Evolutionary conservation across 805 yeast species (phyloP).

Genomic region (Wickerhamomyces pijperi): DNA sequence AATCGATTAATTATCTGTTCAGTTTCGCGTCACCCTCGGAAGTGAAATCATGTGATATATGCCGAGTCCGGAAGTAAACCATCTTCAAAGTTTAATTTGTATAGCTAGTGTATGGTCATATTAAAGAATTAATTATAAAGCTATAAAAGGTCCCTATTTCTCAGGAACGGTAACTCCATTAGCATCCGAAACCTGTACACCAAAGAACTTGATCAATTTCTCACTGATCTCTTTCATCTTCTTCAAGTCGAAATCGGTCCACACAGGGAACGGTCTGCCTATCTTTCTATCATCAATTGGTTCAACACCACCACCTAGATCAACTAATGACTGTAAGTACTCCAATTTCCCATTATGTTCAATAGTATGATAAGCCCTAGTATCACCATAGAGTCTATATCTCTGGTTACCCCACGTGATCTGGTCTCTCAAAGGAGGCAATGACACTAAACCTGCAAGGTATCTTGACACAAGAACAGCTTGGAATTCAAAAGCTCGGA

Average conservation of each 20-base stretch:
- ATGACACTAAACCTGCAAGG: constrained; percentile 19
- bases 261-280: constrained; percentile 17
- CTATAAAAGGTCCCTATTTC: too few species aligned
- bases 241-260: constrained; percentile 19
- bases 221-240: constrained; percentile 7
- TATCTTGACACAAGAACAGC: constrained; percentile 25
- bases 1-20: too few species aligned
- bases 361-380: constrained; percentile 23
- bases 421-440: constrained; percentile 23
- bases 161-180: not conserved
- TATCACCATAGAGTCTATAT: constrained; percentile 18
- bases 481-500: constrained; percentile 31
- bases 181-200: not conserved
- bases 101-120: too few species aligned
- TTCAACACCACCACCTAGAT: constrained; percentile 18
- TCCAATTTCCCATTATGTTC: constrained; percentile 22
- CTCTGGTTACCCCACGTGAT: constrained; percentile 21
- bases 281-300: constrained; percentile 5
- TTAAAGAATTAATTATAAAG: too few species aligned
- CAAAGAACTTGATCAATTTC: constrained; percentile 10
- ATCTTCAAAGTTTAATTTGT: too few species aligned
- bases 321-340: constrained; percentile 16
- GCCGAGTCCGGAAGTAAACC: too few species aligned
- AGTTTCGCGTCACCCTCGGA: too few species aligned
- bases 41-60: too few species aligned